Evolutionary conservation across 2,329 filamentous ascomycete genomes (phyloP).

Genomic region (Aureobasidium subglaciale): DNA sequence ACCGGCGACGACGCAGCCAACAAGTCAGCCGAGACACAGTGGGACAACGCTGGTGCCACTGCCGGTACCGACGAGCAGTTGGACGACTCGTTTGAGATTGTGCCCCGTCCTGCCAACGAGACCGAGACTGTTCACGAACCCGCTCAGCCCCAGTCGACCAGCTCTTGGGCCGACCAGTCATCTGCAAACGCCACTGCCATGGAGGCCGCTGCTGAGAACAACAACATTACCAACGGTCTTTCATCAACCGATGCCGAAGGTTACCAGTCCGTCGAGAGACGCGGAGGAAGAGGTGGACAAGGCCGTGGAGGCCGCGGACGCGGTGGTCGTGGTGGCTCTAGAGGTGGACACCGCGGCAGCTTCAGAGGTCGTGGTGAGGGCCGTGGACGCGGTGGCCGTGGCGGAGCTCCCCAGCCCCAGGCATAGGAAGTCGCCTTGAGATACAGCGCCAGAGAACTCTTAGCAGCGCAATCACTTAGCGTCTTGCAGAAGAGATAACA

Average conservation of each 20-base stretch:
- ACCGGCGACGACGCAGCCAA: conserved; percentile 39
- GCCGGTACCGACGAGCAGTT: conserved; percentile 42
- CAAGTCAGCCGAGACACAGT: conserved; percentile 56
- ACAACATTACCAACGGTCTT: conserved; percentile 24
- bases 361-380: conserved; percentile 23
- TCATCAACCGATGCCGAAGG: conserved; percentile 49
- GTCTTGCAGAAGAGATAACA: background rate
- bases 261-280: conserved; percentile 57
- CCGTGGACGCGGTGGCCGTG: conserved; percentile 36
- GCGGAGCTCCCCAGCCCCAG: conserved; percentile 1
- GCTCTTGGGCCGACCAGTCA: conserved; percentile 79
- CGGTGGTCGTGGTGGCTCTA: conserved; percentile 31
- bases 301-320: conserved; percentile 36
- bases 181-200: conserved; percentile 16
- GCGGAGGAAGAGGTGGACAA: conserved; percentile 21
- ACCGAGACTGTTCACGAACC: conserved; percentile 57
- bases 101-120: conserved; percentile 66
- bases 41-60: conserved; percentile 54
- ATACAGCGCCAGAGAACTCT: background rate
- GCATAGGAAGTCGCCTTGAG: conserved; percentile 7
- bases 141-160: conserved; percentile 52
- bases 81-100: conserved; percentile 67
- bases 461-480: background rate
- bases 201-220: conserved; percentile 16
- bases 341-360: conserved; percentile 26